Base-by-base conservation (phyloP, 2,329 filamentous ascomycete genomes). In the Bipolaris cookei region DNA sequence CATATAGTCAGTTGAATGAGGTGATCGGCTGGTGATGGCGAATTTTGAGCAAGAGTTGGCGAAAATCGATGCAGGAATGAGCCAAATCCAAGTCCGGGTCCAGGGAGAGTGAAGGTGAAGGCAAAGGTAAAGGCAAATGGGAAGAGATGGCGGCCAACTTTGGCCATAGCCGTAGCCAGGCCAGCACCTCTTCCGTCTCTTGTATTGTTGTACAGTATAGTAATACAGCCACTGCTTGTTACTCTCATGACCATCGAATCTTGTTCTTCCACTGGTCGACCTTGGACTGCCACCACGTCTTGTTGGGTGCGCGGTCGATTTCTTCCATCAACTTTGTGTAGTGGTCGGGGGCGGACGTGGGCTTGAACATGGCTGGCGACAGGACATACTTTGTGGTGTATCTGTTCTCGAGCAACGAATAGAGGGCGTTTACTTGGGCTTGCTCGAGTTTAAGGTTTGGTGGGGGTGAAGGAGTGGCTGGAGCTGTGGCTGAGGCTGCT, bases 371-470 rank as follows among this genome's bases (percentile, higher is more conserved):
- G 5, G 35, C 62, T 1, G 64, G 62, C 6, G 70, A 67, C 4
- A 73, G 49, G 0, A 69, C 60, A 54, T 75, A 76, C 25, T 70
- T 72, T 55, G 81, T 83, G 44, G 73, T 76, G 65, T 86, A 87
- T 46, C 83, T 76, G 67, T 88, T 81, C 62, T 87, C 84, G 2
- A 88, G 76, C n/a, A 88, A 75, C 2, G 83, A 81, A 60, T 84
- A 86, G 1, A 88, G 79, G 4, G 84, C 85, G 64, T 87, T 87
- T 51, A 86, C 73, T 64, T 84, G 79, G 30, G 72, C 71, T 30
- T 77, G 66, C 59, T 84, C 81, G 23, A 65, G 63, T 20, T 64
- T 58, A 1, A 66, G 64, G 14, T 64, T 63, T 47, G 58, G 42
- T 4, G 56, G 58, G 16, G 63, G 42, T n/a, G 62, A 48, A 1